phyloP scores from a whole-genome alignment of 2,329 filamentous ascomycete genomes.

The Sarocladiaceae sp. region DNA sequence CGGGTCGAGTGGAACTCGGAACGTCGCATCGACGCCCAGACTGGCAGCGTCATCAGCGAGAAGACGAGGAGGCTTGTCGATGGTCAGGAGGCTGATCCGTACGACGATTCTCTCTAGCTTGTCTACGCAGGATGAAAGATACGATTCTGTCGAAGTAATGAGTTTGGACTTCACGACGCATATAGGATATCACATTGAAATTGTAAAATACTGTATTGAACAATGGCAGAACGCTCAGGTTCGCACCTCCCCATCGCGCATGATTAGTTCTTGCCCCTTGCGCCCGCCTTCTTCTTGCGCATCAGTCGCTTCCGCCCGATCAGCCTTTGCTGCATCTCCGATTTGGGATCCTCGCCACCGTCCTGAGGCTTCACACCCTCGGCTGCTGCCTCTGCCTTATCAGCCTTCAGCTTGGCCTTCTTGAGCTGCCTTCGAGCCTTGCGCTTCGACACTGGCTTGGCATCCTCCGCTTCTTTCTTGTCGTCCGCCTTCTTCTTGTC shows the following conservation, averaged over 20 bases:
- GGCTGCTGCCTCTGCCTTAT: constrained; percentile 12
- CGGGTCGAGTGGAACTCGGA: background rate
- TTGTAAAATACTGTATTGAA: background rate
- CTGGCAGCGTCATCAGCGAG: constrained; percentile 6
- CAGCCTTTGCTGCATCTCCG: constrained; percentile 60
- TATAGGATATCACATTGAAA: background rate
- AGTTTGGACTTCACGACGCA: background rate
- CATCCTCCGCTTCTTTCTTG: constrained; percentile 18
- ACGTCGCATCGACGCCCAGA: background rate
- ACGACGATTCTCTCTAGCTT: background rate
- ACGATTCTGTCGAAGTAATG: background rate
- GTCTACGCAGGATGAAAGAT: background rate
- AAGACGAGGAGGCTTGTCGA: background rate
- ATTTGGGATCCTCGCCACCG: constrained; percentile 35
- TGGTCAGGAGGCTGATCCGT: background rate
- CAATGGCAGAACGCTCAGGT: background rate
- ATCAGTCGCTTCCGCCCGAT: constrained; percentile 79
- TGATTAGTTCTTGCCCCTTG: constrained; percentile 26
- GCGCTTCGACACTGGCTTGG: constrained; percentile 20
- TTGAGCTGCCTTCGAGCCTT: constrained; percentile 26
- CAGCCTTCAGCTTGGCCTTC: constrained; percentile 22
- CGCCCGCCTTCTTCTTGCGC: constrained; percentile 58
- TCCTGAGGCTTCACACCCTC: constrained; percentile 25
- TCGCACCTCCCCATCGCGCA: background rate
- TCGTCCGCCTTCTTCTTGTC: constrained; percentile 16